Percentiles rank a stretch among this genome's conserved stretches.
phyloP scores from a whole-genome alignment of 2,329 filamentous ascomycete species.

The Neospermospora avenae region DNA sequence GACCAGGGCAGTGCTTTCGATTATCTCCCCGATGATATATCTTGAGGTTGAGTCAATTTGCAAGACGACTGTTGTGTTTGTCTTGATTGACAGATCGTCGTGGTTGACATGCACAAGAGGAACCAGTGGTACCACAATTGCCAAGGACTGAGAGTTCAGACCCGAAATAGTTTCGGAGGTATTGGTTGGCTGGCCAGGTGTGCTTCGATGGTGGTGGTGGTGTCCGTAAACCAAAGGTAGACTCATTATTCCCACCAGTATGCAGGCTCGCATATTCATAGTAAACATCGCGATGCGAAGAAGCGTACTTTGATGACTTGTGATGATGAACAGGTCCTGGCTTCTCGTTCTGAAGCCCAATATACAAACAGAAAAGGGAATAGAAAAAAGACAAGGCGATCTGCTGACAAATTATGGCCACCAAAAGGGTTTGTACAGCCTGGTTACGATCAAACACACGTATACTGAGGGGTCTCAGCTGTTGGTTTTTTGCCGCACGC shows the following conservation, averaged over 20 bases:
- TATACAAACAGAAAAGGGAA: conserved; percentile 1
- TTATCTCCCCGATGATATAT: neutral
- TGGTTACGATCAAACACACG: conserved; percentile 1
- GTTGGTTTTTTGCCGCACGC: neutral
- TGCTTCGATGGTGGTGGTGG: conserved; percentile 8
- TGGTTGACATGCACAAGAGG: conserved; percentile 2
- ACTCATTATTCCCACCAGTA: conserved; percentile 14
- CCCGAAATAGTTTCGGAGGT: neutral
- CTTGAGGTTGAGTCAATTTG: neutral
- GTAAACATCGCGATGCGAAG: conserved; percentile 12
- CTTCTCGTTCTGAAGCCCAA: neutral
- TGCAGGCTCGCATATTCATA: conserved; percentile 3
- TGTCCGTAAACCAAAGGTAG: conserved; percentile 12
- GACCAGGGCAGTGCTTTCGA: conserved; percentile 49
- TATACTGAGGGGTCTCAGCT: conserved; percentile 1
- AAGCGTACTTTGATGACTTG: neutral
- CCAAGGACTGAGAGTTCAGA: conserved; percentile 17
- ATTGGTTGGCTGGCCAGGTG: neutral
- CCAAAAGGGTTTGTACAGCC: neutral
- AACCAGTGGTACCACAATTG: neutral
- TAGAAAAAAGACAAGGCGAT: neutral
- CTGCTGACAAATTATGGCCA: neutral
- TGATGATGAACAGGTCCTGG: neutral
- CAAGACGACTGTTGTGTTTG: conserved; percentile 4
- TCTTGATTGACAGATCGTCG: neutral